Base-by-base conservation (phyloP, 116 monocot genomes). In the Thalassia testudinum region DNA sequence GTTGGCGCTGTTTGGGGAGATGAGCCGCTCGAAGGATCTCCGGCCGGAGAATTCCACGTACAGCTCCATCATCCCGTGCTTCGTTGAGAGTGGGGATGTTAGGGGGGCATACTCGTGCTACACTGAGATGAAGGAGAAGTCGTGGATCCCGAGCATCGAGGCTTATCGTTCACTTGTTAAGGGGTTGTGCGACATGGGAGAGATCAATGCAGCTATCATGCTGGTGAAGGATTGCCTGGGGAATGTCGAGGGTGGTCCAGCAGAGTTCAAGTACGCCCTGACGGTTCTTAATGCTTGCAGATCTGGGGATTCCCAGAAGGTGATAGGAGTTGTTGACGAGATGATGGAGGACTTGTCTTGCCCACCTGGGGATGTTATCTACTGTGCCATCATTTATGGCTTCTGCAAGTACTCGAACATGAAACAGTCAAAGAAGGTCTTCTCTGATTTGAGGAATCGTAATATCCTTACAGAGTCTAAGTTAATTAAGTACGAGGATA, bases 201-300 rank as follows among this genome's bases (percentile, higher is more conserved):
- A 95, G 60, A 79, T 95, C 18, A 70, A 79, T 68, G 67, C 62
- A 21, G 85, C 95, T 27, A 62, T 95, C 34, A 62, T 58, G 3
- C 58, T 95, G 34, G 79, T 95, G 19, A 81, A 78, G 70, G 84
- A 95, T 62, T 95, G 95, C 54, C 61, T 95, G 54, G 88, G 81
- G 12, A 88, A 72, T 72, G 74, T 88, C 7, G 64, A 69, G 27
- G 72, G 42, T 63, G 95, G 87, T 18, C 95, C 95, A 2, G 65
- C 74, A 66, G 95, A 87, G 30, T 95, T 95, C 58, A 95, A 95
- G 58, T 95, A 85, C 65, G 61, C 85, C 7, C 44, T 95, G 64
- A 72, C 81, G 27, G 52, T 85, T 62, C 62, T 88, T 11, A 70
- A 76, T 66, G 76, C 63, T 1, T 81, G 88, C 47, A 74, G 64